Evolutionary conservation across 1,284 basidiomycete species (phyloP).

Genomic region (Apiotrichum montevideense): DNA sequence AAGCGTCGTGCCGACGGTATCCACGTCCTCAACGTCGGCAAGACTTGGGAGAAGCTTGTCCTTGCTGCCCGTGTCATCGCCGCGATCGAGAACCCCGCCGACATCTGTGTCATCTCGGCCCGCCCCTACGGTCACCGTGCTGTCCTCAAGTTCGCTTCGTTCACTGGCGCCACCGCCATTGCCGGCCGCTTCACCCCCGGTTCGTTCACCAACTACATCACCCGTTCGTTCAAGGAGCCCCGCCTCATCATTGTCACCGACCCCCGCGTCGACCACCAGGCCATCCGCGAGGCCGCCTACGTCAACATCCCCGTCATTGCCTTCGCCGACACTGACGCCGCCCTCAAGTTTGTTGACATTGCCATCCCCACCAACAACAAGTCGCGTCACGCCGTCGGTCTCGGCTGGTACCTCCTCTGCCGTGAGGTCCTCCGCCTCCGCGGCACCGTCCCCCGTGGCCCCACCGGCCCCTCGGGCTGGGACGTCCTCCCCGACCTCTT

Average conservation of each 20-base stretch:
- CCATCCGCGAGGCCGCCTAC: constrained; percentile 98
- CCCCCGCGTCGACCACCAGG: constrained; percentile 98
- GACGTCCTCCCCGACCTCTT: constrained; percentile 99
- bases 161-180: constrained; percentile 97
- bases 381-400: constrained; percentile 91
- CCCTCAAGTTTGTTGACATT: constrained; percentile 94
- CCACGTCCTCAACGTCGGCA: constrained; percentile 95
- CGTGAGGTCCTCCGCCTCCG: constrained; percentile 95
- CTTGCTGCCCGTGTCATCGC: constrained; percentile 90
- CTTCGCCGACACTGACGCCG: constrained; percentile 96
- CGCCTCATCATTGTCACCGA: constrained; percentile 97
- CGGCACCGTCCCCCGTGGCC: constrained; percentile 80
- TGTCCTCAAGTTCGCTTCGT: constrained; percentile 95
- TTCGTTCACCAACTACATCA: constrained; percentile 99
- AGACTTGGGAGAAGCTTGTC: constrained; percentile 99
- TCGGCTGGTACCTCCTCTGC: constrained; percentile 98
- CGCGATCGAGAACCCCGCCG: constrained; percentile 93
- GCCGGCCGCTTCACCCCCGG: constrained; percentile 99
- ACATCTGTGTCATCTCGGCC: constrained; percentile 95
- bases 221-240: constrained; percentile 99
- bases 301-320: constrained; percentile 99
- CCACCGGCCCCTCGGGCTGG: constrained; percentile 84
- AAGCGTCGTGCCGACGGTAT: constrained; percentile 94
- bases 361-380: constrained; percentile 99
- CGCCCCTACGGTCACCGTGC: constrained; percentile 98